A percentile compares a stretch with the other conserved stretches of the same genome.
These are phyloP conservation scores for Linum tenue DNA, from an alignment of 345 rosid species.

Conservation along the genomic window DNA sequence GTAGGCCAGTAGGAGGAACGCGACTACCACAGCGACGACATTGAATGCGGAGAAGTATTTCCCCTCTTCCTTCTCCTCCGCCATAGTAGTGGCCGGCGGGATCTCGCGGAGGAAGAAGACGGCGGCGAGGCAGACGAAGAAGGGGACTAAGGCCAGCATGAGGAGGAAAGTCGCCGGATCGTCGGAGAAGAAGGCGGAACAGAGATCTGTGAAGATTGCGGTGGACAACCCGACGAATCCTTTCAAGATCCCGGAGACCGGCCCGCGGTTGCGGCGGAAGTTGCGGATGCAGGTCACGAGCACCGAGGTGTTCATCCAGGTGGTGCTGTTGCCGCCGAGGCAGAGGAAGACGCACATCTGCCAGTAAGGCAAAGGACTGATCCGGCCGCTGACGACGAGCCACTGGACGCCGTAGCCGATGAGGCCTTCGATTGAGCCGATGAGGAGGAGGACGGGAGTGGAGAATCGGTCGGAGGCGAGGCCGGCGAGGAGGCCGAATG, in stretches of 20 bases:
- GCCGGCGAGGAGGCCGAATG: conserved; percentile 89
- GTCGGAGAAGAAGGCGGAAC: conserved; percentile 65
- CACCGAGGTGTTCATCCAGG: conserved; percentile 98
- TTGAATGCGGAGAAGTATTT: conserved; percentile 57
- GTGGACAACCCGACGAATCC: conserved; percentile 88
- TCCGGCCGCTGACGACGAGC: conserved; percentile 69
- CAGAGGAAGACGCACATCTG: conserved; percentile 83
- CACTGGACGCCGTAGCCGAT: conserved; percentile 90
- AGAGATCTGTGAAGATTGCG: conserved; percentile 84
- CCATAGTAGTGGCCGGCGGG: conserved; percentile 39
- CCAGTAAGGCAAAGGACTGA: conserved; percentile 73
- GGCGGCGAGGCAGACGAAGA: conserved; percentile 69
- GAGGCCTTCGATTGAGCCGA: conserved; percentile 80
- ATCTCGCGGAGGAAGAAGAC: conserved; percentile 74
- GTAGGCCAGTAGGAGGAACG: conserved; percentile 58
- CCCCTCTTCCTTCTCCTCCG: conserved; percentile 49
- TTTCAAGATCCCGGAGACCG: conserved; percentile 82
- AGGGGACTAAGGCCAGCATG: conserved; percentile 62
- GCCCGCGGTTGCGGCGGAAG: conserved; percentile 82
- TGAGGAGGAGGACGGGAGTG: conserved; percentile 55
- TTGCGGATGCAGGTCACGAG: conserved; percentile 83
- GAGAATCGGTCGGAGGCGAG: conserved; percentile 75
- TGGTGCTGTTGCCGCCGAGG: conserved; percentile 91
- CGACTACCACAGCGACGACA: conserved; percentile 58
- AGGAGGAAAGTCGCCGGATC: conserved; percentile 53